Conservation (phyloP, 2,329 filamentous ascomycete species). For the Calonectria multiphialidica region DNA sequence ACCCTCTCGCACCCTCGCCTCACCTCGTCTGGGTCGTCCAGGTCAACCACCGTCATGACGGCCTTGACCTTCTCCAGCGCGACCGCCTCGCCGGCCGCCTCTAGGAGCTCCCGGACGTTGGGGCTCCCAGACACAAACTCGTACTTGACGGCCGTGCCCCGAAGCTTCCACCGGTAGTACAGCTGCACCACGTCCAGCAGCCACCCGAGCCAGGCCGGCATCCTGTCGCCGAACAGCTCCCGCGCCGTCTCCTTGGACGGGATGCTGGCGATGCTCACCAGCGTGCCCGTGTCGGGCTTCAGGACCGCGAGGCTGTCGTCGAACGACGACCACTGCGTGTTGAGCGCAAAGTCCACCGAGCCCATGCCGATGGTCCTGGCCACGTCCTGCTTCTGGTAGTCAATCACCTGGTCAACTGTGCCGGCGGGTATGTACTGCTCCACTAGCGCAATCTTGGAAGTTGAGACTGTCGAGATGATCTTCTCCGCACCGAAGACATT, state of each 20-base stretch:
- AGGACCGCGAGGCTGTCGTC: constrained; percentile 53
- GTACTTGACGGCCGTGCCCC: constrained; percentile 59
- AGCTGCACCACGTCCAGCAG: constrained; percentile 50
- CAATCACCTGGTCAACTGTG: constrained; percentile 62
- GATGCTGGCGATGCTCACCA: constrained; percentile 55
- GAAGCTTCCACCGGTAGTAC: constrained; percentile 56
- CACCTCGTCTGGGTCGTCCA: constrained; percentile 59
- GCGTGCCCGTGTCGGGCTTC: constrained; percentile 51
- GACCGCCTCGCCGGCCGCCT: constrained; percentile 54
- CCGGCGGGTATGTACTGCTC: constrained; percentile 53
- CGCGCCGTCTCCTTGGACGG: constrained; percentile 48
- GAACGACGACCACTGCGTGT: constrained; percentile 58
- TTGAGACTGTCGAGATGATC: constrained; percentile 66
- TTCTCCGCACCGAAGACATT: constrained; percentile 60
- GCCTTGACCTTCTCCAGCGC: constrained; percentile 57
- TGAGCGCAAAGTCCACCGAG: constrained; percentile 63
- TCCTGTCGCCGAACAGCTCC: constrained; percentile 46
- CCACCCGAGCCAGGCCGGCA: constrained; percentile 54
- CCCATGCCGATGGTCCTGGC: constrained; percentile 51
- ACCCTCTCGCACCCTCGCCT: constrained; percentile 55
- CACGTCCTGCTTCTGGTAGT: constrained; percentile 60
- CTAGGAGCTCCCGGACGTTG: constrained; percentile 55
- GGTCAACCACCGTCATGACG: constrained; percentile 54
- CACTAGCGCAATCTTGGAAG: constrained; percentile 61
- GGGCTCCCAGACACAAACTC: constrained; percentile 60